These are phyloP conservation scores for Diphasiastrum complanatum DNA, from an alignment of 83 land plant genomes.

Conservation along the genomic window DNA sequence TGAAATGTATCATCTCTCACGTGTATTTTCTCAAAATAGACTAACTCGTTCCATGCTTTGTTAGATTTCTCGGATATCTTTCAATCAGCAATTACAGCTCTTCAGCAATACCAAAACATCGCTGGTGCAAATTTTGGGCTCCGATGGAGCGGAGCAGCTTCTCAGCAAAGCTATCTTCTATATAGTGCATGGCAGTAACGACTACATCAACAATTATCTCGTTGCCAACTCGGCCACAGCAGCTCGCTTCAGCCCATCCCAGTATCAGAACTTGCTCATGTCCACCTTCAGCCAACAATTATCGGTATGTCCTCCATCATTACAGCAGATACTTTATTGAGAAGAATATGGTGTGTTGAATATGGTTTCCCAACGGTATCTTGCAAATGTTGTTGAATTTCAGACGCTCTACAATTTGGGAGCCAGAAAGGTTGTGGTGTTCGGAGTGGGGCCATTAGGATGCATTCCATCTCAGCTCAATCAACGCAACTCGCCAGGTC, in stretches of 20 bases:
- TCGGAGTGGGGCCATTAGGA: constrained; percentile 76
- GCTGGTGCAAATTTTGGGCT: constrained; percentile 41
- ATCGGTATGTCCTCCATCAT: constrained; percentile 21
- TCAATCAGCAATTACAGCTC: constrained; percentile 52
- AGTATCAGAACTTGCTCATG: constrained; percentile 46
- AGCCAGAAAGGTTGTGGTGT: constrained; percentile 47
- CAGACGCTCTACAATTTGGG: constrained; percentile 48
- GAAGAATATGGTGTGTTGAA: not conserved
- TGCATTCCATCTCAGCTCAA: constrained; percentile 62
- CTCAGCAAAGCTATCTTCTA: constrained; percentile 40
- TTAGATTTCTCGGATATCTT: constrained; percentile 56
- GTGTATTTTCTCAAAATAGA: not conserved
- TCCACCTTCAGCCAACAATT: constrained; percentile 49
- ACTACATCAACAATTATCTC: constrained; percentile 82
- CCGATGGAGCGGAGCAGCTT: constrained; percentile 37
- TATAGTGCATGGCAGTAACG: constrained; percentile 69
- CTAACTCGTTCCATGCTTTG: no score
- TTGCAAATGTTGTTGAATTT: not conserved
- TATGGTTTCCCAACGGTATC: not conserved
- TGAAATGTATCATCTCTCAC: not conserved
- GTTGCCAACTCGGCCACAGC: constrained; percentile 51
- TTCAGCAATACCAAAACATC: constrained; percentile 42
- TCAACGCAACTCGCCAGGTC: constrained; percentile 28
- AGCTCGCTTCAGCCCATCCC: constrained; percentile 38
- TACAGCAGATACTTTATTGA: not conserved